A percentile compares a stretch with the other conserved stretches of the same genome.
Conservation (phyloP, 257 asterid genomes). For the Forsythia viridissima region DNA sequence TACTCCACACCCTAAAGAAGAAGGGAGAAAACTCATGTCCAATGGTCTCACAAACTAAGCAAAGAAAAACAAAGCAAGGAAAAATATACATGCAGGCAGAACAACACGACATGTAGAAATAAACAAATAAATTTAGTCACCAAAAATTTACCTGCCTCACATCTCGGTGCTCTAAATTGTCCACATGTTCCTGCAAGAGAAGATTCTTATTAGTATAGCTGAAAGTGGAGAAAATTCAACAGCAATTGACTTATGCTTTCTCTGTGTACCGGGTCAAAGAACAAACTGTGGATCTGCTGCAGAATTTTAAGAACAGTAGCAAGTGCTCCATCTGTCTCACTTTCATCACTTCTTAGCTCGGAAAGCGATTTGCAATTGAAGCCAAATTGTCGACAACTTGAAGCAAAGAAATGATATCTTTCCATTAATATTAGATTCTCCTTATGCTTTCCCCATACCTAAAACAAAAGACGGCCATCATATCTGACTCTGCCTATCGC, state of each 20-base stretch:
- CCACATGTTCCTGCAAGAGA: conserved; percentile 50
- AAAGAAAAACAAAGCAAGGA: not conserved
- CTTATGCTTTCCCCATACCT: conserved; percentile 89
- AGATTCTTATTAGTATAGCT: not conserved
- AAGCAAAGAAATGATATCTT: conserved; percentile 81
- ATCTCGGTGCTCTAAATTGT: conserved; percentile 56
- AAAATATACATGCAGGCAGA: not conserved
- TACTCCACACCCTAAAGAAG: not conserved
- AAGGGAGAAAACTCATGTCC: not conserved
- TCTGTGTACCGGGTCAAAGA: conserved; percentile 53
- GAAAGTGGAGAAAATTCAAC: not conserved
- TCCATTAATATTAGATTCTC: conserved; percentile 88
- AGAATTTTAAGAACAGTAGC: conserved; percentile 67
- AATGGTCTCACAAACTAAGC: not conserved
- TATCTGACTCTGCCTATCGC: conserved; percentile 2
- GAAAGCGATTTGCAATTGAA: conserved; percentile 64
- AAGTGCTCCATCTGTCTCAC: conserved; percentile 83
- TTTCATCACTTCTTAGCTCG: conserved; percentile 68
- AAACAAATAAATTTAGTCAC: not conserved
- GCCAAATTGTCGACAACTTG: conserved; percentile 86
- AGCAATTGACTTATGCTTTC: not conserved
- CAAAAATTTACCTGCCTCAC: conserved; percentile 73
- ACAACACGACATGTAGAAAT: not conserved
- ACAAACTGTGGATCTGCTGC: conserved; percentile 57
- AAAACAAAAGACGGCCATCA: conserved; percentile 5